These are phyloP conservation scores for Chlorella sp. DNA, from an alignment of 139 green algal species.

Conservation along the genomic window DNA sequence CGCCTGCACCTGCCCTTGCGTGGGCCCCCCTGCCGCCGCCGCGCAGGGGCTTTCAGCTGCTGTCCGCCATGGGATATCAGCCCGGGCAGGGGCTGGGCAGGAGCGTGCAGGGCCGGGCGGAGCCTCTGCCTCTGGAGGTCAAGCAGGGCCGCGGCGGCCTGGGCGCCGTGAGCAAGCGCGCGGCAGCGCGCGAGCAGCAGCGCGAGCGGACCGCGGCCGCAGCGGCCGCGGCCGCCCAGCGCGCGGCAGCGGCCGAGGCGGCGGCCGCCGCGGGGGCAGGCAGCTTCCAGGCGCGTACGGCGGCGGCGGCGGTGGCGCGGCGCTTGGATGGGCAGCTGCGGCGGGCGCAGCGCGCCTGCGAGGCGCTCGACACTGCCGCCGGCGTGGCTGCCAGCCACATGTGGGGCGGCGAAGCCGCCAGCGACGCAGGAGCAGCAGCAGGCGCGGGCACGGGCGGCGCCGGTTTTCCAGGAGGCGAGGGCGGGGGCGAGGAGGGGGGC, in stretches of 20 bases:
- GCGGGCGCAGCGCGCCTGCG: constrained; percentile 24
- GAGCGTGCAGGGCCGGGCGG: constrained; percentile 8
- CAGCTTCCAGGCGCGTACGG: background rate
- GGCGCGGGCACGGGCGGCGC: background rate
- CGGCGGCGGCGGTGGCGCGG: constrained; percentile 4
- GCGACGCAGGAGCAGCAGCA: background rate
- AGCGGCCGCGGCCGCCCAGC: constrained; percentile 5
- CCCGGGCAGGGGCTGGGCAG: constrained; percentile 37
- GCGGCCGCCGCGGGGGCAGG: background rate
- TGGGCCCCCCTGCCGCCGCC: background rate
- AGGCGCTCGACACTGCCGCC: constrained; percentile 34
- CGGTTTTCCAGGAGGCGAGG: too few relatives aligned
- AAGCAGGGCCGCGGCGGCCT: constrained; percentile 39
- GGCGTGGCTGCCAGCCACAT: constrained; percentile 18
- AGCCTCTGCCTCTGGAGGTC: constrained; percentile 33
- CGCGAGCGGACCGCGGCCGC: constrained; percentile 10
- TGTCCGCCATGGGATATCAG: constrained; percentile 44
- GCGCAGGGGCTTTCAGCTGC: constrained; percentile 45
- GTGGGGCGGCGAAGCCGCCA: constrained; percentile 6
- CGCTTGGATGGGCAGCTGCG: constrained; percentile 24
- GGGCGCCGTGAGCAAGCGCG: constrained; percentile 25
- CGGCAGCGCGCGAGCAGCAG: constrained; percentile 24
- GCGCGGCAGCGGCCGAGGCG: constrained; percentile 7
- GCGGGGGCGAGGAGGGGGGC: background rate
- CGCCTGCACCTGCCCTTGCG: background rate